A percentile compares a stretch with the other conserved stretches of the same genome.
Evolutionary conservation across 495 filamentous ascomycete genomes (phyloP).

Genomic region (Aspergillus ostianus): DNA sequence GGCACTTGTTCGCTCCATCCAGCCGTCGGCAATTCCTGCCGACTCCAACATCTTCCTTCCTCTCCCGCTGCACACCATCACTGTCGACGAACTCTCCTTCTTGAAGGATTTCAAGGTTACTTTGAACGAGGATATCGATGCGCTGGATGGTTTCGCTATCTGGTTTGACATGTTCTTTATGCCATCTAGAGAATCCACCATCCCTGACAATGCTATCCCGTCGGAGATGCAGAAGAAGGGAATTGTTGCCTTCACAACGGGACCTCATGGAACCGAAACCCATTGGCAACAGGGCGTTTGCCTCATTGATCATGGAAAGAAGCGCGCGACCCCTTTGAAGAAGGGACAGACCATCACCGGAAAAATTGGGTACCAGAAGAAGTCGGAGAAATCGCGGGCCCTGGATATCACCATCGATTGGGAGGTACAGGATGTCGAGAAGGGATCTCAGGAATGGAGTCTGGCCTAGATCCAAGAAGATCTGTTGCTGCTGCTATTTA

Average conservation of each 20-base stretch:
- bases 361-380: conserved; percentile 51
- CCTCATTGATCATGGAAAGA: conserved; percentile 45
- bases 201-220: conserved; percentile 43
- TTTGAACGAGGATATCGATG: conserved; percentile 52
- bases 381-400: conserved; percentile 40
- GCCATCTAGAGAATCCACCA: conserved; percentile 40
- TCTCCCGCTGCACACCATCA: conserved; percentile 56
- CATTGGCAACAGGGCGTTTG: conserved; percentile 53
- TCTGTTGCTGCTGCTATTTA: conserved; percentile 16
- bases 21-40: conserved; percentile 42
- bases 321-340: conserved; percentile 36
- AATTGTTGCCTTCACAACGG: conserved; percentile 53
- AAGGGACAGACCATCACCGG: conserved; percentile 50
- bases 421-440: conserved; percentile 34
- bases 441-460: conserved; percentile 38
- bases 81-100: conserved; percentile 57
- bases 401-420: conserved; percentile 51
- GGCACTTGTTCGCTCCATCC: conserved; percentile 51
- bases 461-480: conserved; percentile 13
- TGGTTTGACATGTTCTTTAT: conserved; percentile 69
- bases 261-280: conserved; percentile 49
- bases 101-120: conserved; percentile 53
- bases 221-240: conserved; percentile 47
- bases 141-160: conserved; percentile 58
- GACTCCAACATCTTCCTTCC: conserved; percentile 52